Evolutionary conservation across 768 basidiomycete genomes (phyloP), one percentile per base, ranked within the genome.

Genomic region (Sporobolomyces roseus): DNA sequence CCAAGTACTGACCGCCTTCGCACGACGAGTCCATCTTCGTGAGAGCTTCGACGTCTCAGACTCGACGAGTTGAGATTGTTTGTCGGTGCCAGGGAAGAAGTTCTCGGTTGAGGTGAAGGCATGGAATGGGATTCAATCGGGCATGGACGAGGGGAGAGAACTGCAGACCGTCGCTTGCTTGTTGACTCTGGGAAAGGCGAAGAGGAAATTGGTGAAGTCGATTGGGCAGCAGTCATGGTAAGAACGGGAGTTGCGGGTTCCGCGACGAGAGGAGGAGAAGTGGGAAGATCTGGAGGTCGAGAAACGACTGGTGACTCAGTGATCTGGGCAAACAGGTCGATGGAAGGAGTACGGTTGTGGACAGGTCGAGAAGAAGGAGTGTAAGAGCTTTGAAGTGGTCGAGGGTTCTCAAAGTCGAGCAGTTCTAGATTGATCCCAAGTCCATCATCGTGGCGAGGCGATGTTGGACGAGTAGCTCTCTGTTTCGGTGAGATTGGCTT

Each of bases 401-500:
- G 19, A 17, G 41, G 2, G 13, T n/a, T 52, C 23, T 33, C 60
- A 30, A 61, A 29, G 13, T 56, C 35, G 33, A 59, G 41, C 29
- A 52, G 10, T 17, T 61, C 61, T n/a, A 67, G 53, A 29, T 25
- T 52, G 41, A 61, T 35, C 14, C 58, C 66, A 32, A 61, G 55
- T 17, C 61, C 63, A 32, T 50, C 60, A 63, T 65, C 60, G 58
- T 27, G 50, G 3, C 62, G 49, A 38, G 58, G 61, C 13, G 61
- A 43, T 19, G 19, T 63, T 5, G 61, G 49, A 21, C 50, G 49
- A 10, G 17, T 16, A 17, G 52, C 6, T 12, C 43, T 43, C 14
- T 35, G 58, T 25, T 60, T 60, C 23, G 58, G 58, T 16, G 58
- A 48, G 17, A 60, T 25, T 6, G 61, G 60, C 29, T 61, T 67